phyloP scores from a whole-genome alignment of 192 early-diverging fungal species.

The Linnemannia zychae region DNA sequence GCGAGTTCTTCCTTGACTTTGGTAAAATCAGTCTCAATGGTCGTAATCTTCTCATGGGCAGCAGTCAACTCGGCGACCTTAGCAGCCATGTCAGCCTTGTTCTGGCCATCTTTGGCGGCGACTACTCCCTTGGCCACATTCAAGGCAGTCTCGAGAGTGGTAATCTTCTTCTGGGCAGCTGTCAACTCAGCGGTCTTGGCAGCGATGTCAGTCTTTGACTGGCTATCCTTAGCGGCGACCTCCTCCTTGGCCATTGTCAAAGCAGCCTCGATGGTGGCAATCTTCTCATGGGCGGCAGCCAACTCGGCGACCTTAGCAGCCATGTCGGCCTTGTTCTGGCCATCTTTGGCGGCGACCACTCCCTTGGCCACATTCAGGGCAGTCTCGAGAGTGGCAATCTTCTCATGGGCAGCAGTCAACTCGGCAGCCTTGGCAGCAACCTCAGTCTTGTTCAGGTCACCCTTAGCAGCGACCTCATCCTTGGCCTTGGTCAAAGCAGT shows the following conservation, averaged over 20 bases:
- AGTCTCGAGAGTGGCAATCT: no score
- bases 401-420: no score
- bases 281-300: constrained; percentile 12
- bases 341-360: neutral
- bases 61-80: constrained; percentile 8
- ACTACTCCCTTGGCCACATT: constrained; percentile 4
- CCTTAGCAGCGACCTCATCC: neutral
- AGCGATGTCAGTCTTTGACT: no score
- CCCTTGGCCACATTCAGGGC: constrained; percentile 16
- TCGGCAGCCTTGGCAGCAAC: no score
- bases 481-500: constrained; percentile 20
- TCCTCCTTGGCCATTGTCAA: constrained; percentile 24
- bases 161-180: no score
- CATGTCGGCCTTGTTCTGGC: neutral
- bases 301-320: neutral
- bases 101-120: neutral
- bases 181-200: no score
- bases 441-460: constrained; percentile 9
- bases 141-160: no score
- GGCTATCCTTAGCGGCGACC: neutral
- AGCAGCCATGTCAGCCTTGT: neutral
- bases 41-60: constrained; percentile 5
- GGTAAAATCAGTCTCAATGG: constrained; percentile 7
- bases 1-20: constrained; percentile 20
- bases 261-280: constrained; percentile 3